phyloP scores from a whole-genome alignment of 495 filamentous ascomycete genomes.

The Aspergillus homomorphus region DNA sequence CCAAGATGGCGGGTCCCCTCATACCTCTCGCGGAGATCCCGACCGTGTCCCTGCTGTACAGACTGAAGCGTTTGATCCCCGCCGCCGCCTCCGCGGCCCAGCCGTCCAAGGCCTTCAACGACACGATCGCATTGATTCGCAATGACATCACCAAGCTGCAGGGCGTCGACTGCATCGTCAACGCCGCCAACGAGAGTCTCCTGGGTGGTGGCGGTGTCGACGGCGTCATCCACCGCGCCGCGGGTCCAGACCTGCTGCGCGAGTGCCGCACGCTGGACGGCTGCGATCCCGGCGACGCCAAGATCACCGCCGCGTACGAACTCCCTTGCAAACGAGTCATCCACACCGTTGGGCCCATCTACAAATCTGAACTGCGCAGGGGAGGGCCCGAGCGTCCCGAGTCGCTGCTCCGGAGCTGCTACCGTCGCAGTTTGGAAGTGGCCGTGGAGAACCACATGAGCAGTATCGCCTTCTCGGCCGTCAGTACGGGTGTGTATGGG shows the following conservation, averaged over 20 bases:
- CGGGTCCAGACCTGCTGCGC: constrained; percentile 62
- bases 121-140: constrained; percentile 65
- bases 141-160: constrained; percentile 80
- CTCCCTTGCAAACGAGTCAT: constrained; percentile 78
- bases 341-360: constrained; percentile 90
- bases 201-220: constrained; percentile 86
- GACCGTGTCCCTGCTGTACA: constrained; percentile 63
- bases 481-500: constrained; percentile 88
- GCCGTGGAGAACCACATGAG: constrained; percentile 62
- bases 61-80: constrained; percentile 29
- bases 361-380: constrained; percentile 35
- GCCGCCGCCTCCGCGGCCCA: constrained; percentile 18
- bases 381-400: constrained; percentile 39
- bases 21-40: constrained; percentile 56
- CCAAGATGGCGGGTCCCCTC: constrained; percentile 16
- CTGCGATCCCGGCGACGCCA: constrained; percentile 75
- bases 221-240: constrained; percentile 81
- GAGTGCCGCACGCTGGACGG: constrained; percentile 69
- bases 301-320: constrained; percentile 75
- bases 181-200: constrained; percentile 80
- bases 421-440: constrained; percentile 67
- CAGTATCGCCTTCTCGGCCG: constrained; percentile 74
- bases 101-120: constrained; percentile 62
- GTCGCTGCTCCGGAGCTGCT: constrained; percentile 62
- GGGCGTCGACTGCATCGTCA: constrained; percentile 78